Base-by-base conservation (phyloP, 805 yeast genomes). In the Kurtzmaniella cleridarum region DNA sequence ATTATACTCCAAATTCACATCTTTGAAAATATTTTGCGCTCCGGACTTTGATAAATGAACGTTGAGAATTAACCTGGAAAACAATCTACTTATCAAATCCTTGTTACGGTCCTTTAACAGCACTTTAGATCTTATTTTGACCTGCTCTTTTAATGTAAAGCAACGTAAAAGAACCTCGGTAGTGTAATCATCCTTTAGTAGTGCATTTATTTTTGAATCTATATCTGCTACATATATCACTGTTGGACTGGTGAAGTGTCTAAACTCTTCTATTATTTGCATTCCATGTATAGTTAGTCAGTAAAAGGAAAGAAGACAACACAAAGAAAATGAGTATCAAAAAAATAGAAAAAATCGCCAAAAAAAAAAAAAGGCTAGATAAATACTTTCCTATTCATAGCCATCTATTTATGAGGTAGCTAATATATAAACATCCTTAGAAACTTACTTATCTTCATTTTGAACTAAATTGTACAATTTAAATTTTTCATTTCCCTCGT, bases 151-250 rank as follows among this genome's bases (percentile, higher is more conserved):
- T 9, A 78, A 56, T 0, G 75, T 64, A 2, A 78, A 48, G 13
- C 64, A 49, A 31, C 86, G 60, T 41, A 81, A 51, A 7, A 71
- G 57, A 2, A 52, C 47, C 51, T 81, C 86, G 46, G 75, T 78
- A 44, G 64, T 60, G 50, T 57, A 70, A 35, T 62, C 74, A 42
- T 59, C 58, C 12, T 36, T n/a, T 9, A 57, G 43, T 35, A 39
- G 52, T 2, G 34, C 40, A 11, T 40, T 34, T n/a, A 56, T 32
- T 3, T 29, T 30, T 13, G 15, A 6, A 24, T 36, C 34, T n/a
- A 36, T 30, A 20, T n/a, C 12, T 18, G 14, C 12, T 14, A 30
- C 23, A 29, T 17, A 27, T 9, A 36, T 33, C 5, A 29, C 15
- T 7, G 39, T 36, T 17, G 18, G 9, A 9, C 26, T 23, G 10